A percentile compares a stretch with the other conserved stretches of the same genome.
These are phyloP conservation scores for Ulmus americana DNA, from an alignment of 331 rosid genomes.

Conservation along the genomic window DNA sequence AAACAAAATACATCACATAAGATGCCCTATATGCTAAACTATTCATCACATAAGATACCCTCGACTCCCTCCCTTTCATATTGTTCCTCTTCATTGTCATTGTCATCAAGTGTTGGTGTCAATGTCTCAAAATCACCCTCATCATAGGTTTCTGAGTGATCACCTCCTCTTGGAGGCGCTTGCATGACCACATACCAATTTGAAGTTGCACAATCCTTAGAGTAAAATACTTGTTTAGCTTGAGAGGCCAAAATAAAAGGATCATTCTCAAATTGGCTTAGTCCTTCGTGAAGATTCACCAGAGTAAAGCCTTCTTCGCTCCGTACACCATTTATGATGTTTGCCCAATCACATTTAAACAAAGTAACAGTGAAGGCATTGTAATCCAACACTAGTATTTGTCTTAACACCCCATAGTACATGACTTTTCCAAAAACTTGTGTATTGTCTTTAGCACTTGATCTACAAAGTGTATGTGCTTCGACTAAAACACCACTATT, in stretches of 20 bases:
- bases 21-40: too few species aligned
- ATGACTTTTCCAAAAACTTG: not conserved
- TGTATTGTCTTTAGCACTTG: not conserved
- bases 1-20: too few species aligned
- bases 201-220: not conserved
- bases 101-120: too few species aligned
- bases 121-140: too few species aligned
- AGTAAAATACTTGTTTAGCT: constrained; percentile 8
- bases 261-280: not conserved
- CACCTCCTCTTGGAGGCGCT: not conserved
- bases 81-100: too few species aligned
- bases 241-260: constrained; percentile 6
- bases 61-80: too few species aligned
- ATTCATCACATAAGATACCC: too few species aligned
- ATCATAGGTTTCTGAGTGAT: too few species aligned
- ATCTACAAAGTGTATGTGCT: not conserved
- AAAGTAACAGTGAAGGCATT: not conserved
- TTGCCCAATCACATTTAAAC: constrained; percentile 6
- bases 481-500: not conserved
- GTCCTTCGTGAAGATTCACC: constrained; percentile 2
- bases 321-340: not conserved
- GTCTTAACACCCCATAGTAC: not conserved
- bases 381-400: not conserved
- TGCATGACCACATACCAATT: constrained; percentile 2
- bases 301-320: not conserved